Conservation (phyloP, 768 basidiomycete genomes). For the Phanerochaete carnosa region DNA sequence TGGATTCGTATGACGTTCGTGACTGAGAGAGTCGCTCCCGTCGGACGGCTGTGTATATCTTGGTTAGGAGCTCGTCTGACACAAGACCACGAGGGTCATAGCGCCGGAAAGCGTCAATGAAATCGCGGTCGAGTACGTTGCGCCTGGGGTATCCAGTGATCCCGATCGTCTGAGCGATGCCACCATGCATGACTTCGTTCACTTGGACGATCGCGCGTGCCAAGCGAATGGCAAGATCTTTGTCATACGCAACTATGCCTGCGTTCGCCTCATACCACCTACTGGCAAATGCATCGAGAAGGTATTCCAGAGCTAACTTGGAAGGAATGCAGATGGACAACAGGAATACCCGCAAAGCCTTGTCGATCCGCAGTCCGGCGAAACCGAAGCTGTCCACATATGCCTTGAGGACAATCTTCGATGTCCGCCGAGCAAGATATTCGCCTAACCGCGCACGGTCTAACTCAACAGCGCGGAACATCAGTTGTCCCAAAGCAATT, state of each 20-base stretch:
- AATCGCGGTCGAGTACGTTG: slow-evolving; percentile 71
- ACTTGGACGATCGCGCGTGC: slow-evolving; percentile 82
- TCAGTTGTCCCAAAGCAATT: slow-evolving; percentile 66
- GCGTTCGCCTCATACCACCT: slow-evolving; percentile 92
- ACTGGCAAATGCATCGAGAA: slow-evolving; percentile 81
- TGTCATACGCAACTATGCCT: slow-evolving; percentile 73
- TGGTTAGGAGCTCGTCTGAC: slow-evolving; percentile 70
- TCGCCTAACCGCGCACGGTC: slow-evolving; percentile 82
- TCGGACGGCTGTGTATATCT: slow-evolving; percentile 76
- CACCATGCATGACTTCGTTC: slow-evolving; percentile 82
- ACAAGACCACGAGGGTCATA: slow-evolving; percentile 71
- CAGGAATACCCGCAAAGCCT: slow-evolving; percentile 86
- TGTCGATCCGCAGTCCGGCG: slow-evolving; percentile 77
- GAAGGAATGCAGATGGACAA: slow-evolving; percentile 71
- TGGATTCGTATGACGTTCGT: slow-evolving; percentile 38
- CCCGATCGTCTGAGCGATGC: slow-evolving; percentile 61
- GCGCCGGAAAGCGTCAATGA: slow-evolving; percentile 77
- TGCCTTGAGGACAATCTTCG: slow-evolving; percentile 72
- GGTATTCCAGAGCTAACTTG: slow-evolving; percentile 54
- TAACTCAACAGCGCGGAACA: slow-evolving; percentile 82
- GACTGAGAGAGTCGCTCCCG: slow-evolving; percentile 73
- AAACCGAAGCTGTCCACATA: slow-evolving; percentile 91
- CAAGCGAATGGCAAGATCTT: slow-evolving; percentile 72
- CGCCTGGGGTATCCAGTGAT: slow-evolving; percentile 50
- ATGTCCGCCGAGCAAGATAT: slow-evolving; percentile 72